These are phyloP conservation scores for Xylariaceae sp. DNA, from an alignment of 2,329 filamentous ascomycete species.

Conservation along the genomic window DNA sequence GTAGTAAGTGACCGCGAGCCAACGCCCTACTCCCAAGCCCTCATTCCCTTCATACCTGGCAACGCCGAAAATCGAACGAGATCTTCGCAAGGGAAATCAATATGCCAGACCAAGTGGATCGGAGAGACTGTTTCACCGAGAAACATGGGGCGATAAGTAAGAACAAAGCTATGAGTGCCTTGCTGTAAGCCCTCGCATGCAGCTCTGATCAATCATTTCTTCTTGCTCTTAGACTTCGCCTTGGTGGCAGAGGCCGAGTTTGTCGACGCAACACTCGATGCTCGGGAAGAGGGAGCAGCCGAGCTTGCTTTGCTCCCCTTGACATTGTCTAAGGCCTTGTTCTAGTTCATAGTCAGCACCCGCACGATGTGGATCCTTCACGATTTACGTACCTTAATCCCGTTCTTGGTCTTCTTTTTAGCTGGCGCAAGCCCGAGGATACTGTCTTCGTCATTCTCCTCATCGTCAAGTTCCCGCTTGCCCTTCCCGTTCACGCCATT, in stretches of 20 bases:
- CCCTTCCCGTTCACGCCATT: slow-evolving; percentile 60
- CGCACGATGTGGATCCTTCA: slow-evolving; percentile 1
- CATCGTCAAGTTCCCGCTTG: slow-evolving; percentile 71
- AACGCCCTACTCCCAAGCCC: no score
- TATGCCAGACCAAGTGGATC: no score
- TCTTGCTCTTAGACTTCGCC: slow-evolving; percentile 43
- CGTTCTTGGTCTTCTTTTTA: slow-evolving; percentile 91
- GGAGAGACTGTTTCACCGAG: no score
- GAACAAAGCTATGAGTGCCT: no score
- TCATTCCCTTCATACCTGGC: no score
- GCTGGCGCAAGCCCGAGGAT: slow-evolving; percentile 73
- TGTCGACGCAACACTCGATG: slow-evolving; percentile 79
- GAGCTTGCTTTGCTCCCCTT: slow-evolving; percentile 75
- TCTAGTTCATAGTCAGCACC: slow-evolving; percentile 44
- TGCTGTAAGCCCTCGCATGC: no score
- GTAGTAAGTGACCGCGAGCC: no score
- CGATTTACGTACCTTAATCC: slow-evolving; percentile 77
- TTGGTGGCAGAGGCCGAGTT: slow-evolving; percentile 43
- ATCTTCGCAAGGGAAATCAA: no score
- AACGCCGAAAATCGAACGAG: no score
- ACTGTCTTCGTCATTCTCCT: slow-evolving; percentile 76
- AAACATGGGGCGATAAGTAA: no score
- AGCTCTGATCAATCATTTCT: slow-evolving; percentile 39
- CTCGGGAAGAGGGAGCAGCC: slow-evolving; percentile 69
- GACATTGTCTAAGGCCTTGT: slow-evolving; percentile 85